These are phyloP conservation scores for Daldinia caldariorum DNA, from an alignment of 495 filamentous ascomycete species.

Conservation along the genomic window DNA sequence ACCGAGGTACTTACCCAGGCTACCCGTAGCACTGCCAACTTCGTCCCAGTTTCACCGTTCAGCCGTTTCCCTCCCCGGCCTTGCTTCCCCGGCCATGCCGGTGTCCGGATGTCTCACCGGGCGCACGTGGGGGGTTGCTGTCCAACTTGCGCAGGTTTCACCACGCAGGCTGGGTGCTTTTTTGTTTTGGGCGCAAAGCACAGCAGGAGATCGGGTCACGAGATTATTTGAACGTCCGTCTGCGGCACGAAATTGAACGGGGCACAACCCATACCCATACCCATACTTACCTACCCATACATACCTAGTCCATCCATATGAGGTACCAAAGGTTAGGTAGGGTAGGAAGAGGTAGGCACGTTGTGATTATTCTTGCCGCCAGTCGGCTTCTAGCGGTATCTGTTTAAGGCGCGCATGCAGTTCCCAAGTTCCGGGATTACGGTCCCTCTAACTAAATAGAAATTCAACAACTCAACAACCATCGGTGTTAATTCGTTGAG, in stretches of 20 bases:
- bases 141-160: constrained; percentile 23
- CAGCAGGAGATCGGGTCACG: constrained; percentile 33
- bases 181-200: constrained; percentile 15
- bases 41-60: constrained; percentile 23
- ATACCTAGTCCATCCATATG: not conserved
- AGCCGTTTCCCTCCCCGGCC: constrained; percentile 5
- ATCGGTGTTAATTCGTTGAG: constrained; percentile 7
- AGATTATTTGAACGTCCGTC: constrained; percentile 43
- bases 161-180: constrained; percentile 15
- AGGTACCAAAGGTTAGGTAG: too few relatives aligned
- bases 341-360: not conserved
- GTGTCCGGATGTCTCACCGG: constrained; percentile 36
- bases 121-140: constrained; percentile 39
- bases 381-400: constrained; percentile 12
- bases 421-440: constrained; percentile 11
- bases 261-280: constrained; percentile 18
- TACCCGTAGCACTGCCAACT: constrained; percentile 20
- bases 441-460: not conserved
- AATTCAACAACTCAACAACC: constrained; percentile 13
- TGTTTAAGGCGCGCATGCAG: constrained; percentile 9
- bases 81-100: constrained; percentile 29
- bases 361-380: not conserved
- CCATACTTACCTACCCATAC: too few relatives aligned
- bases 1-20: too few relatives aligned
- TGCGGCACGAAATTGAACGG: constrained; percentile 23